Evolutionary conservation across 2,329 filamentous ascomycete species (phyloP), one percentile per base, ranked within the genome.

Genomic region (Botryotinia convoluta): DNA sequence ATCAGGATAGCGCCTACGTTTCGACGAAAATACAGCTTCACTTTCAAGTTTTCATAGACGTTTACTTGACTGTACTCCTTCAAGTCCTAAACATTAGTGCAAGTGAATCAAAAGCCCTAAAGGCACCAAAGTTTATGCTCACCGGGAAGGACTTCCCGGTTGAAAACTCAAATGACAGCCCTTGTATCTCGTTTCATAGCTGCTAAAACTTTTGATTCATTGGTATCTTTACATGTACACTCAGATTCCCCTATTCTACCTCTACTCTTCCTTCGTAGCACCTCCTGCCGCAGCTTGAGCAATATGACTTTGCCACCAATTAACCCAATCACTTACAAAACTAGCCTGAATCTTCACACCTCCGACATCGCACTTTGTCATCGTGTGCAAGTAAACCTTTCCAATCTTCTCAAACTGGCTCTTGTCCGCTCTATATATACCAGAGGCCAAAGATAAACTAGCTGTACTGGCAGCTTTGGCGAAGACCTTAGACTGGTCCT

Each of bases 311-410:
- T 87, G 85, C 79, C 87, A 90, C 92, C 92, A 94, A 79, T 93
- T 93, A 76, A 90, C 86, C 91, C 91, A 94, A 75, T 93, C 91
- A 3, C 85, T 85, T 77, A 93, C 92, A 82, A 94, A 91, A 0
- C 85, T 85, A 35, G 87, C 85, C 82, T 91, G 90, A 64, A 93
- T 85, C 81, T 86, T 87, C 61, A 85, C 86, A 79, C 86, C 85
- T 48, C 87, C 87, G 76, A 84, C 83, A 74, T 91, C 84, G 85
- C 90, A 91, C 64, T 84, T 82, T 69, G 86, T 84, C 82, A 91
- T 86, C 22, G 90, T 90, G 76, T 86, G 83, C 2, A 85, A 86
- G 82, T 94, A 94, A n/a, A 92, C 84, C 73, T 84, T 86, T 59
- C 90, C 88, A 44, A 93, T 85, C 35, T 84, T 83, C 62, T 85